Base-by-base conservation (phyloP, 176 grass and related monocot genomes). In the Raddia guianensis region DNA sequence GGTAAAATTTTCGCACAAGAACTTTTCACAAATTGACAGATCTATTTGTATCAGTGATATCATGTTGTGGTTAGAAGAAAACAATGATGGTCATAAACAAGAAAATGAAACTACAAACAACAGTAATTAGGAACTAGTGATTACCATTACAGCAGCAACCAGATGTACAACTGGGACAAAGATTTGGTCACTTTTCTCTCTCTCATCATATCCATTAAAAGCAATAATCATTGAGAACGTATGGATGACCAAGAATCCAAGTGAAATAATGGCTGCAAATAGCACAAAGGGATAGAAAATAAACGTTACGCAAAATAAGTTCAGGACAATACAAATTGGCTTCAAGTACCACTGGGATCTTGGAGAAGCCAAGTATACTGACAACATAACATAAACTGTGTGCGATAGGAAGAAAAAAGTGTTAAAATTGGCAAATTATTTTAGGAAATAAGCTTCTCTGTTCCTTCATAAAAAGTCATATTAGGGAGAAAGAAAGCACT, bases 201-300 rank as follows among this genome's bases (percentile, higher is more conserved):
- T 91, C 81, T 99, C 86, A 11, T 32, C 77, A 72, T 99, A 99
- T 82, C 88, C 96, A 81, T 93, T 95, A 82, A 95, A 99, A 81
- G 96, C 96, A 93, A 99, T 86, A 51, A 95, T 84, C 96, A 99
- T 99, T 53, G 90, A 99, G 82, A 86, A 95, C 9, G 96, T 95
- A 87, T 95, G 96, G 82, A 99, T 88, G 40, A 93, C 77, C 78
- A 91, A 69, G 72, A 99, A 99, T 76, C 92, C 96, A 84, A 99
- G 92, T 50, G 92, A 82, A 79, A 99, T 90, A 74, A 99, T 73
- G 77, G 96, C 96, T 99, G 90, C 73, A 85, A 88, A 89, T 68
- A 85, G 43, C 47, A 82, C 35, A 42, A 0, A 7, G 14, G 60
- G 18, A 75, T 81, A 80, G 74, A 42, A 60, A 74, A 64, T 53